Evolutionary conservation across 2,329 filamentous ascomycete species (phyloP).

Genomic region (Clonostachys chloroleuca): DNA sequence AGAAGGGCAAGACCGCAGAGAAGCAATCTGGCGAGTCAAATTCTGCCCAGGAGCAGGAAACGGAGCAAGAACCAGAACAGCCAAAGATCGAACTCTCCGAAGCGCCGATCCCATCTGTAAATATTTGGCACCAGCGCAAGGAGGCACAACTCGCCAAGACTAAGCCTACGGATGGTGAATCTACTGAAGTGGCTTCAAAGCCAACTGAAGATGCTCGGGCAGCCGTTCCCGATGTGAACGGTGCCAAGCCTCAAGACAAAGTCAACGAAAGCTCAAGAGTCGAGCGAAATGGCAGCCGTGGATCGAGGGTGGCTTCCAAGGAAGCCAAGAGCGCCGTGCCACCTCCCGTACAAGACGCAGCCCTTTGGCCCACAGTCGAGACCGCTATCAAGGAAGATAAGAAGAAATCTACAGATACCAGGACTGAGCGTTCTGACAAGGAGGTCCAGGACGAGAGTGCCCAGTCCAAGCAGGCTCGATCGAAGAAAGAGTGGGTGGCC

Average conservation of each 20-base stretch:
- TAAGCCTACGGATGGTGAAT: conserved; percentile 20
- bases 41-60: conserved; percentile 52
- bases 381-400: conserved; percentile 67
- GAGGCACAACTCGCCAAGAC: conserved; percentile 56
- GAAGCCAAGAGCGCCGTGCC: conserved; percentile 26
- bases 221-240: conserved; percentile 23
- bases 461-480: conserved; percentile 35
- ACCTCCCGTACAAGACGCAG: conserved; percentile 70
- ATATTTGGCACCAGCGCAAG: conserved; percentile 80
- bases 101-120: conserved; percentile 78
- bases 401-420: conserved; percentile 62
- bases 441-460: conserved; percentile 50
- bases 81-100: conserved; percentile 68
- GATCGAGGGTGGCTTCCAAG: conserved; percentile 33
- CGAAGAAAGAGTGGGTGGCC: conserved; percentile 84
- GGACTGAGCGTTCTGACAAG: conserved; percentile 55
- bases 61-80: conserved; percentile 32
- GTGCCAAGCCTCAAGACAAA: conserved; percentile 36
- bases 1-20: conserved; percentile 48
- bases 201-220: conserved; percentile 8
- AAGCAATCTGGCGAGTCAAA: conserved; percentile 45
- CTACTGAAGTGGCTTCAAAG: neutral
- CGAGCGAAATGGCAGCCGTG: conserved; percentile 40
- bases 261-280: conserved; percentile 30
- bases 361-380: conserved; percentile 88